Percentiles rank a stretch among this genome's conserved stretches.
phyloP scores from a whole-genome alignment of 2,329 filamentous ascomycete species.

The Calonectria pteridis region DNA sequence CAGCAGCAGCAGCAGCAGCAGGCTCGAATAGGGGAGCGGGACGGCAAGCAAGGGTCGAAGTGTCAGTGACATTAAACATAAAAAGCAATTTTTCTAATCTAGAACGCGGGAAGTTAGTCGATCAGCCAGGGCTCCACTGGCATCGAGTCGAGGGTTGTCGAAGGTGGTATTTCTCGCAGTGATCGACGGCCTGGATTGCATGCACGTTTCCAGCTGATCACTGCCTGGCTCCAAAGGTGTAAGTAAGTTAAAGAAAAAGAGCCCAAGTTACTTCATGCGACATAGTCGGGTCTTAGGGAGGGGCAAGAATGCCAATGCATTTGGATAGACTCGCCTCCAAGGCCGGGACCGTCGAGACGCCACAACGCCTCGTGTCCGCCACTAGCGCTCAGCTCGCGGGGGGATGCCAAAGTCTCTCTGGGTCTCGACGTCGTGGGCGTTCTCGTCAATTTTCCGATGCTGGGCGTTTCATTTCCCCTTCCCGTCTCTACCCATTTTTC shows the following conservation, averaged over 20 bases:
- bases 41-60: not conserved
- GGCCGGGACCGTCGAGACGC: slow-evolving; percentile 48
- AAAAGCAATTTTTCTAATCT: not conserved
- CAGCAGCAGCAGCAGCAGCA: not conserved
- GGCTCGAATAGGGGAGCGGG: not conserved
- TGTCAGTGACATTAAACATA: not conserved
- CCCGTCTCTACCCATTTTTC: not conserved
- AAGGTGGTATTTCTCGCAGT: not conserved
- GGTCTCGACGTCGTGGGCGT: not conserved
- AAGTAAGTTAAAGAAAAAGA: no score
- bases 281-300: not conserved
- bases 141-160: no score
- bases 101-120: not conserved
- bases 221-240: no score
- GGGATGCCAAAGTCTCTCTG: slow-evolving; percentile 6
- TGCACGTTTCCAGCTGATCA: not conserved
- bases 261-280: not conserved
- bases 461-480: not conserved
- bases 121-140: not conserved
- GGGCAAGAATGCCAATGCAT: slow-evolving; percentile 6
- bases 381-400: slow-evolving; percentile 32
- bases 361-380: slow-evolving; percentile 30
- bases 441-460: not conserved
- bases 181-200: not conserved
- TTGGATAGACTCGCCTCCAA: not conserved